Percentiles rank a stretch among this genome's conserved stretches.
Conservation (phyloP, 1,284 basidiomycete species). For the Apiotrichum domesticum region DNA sequence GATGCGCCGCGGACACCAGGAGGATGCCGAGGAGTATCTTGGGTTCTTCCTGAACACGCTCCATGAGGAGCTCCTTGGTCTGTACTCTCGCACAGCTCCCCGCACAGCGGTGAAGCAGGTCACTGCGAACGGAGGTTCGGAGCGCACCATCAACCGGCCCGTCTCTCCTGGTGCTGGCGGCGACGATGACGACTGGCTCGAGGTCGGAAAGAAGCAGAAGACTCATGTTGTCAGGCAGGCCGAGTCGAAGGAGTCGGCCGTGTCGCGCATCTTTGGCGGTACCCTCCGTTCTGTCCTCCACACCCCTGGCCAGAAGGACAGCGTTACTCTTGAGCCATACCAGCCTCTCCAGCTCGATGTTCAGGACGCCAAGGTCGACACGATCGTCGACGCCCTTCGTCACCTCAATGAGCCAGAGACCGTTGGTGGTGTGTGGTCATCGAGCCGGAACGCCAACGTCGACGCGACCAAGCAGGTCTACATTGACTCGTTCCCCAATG, state of each 20-base stretch:
- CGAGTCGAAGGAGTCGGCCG: conserved; percentile 75
- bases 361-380: conserved; percentile 68
- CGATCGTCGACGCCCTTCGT: conserved; percentile 75
- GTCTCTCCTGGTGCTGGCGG: conserved; percentile 40
- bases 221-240: conserved; percentile 74
- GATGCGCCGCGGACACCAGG: conserved; percentile 92
- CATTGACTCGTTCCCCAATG: conserved; percentile 76
- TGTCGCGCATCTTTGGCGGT: conserved; percentile 88
- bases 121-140: conserved; percentile 24
- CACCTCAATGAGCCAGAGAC: conserved; percentile 74
- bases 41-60: conserved; percentile 93
- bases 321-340: conserved; percentile 87
- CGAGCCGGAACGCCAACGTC: conserved; percentile 57
- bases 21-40: conserved; percentile 98
- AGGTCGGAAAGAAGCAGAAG: conserved; percentile 86
- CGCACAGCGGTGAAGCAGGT: conserved; percentile 18
- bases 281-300: conserved; percentile 82
- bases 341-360: conserved; percentile 85
- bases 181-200: conserved; percentile 62
- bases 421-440: conserved; percentile 64
- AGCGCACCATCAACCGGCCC: conserved; percentile 40
- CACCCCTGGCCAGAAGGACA: conserved; percentile 76
- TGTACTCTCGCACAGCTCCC: conserved; percentile 49
- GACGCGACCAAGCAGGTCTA: conserved; percentile 84
- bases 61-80: conserved; percentile 79